Evolutionary conservation across 2,329 filamentous ascomycete species (phyloP), one percentile per base, ranked within the genome.

Genomic region (Tolypocladium ovalisporum): DNA sequence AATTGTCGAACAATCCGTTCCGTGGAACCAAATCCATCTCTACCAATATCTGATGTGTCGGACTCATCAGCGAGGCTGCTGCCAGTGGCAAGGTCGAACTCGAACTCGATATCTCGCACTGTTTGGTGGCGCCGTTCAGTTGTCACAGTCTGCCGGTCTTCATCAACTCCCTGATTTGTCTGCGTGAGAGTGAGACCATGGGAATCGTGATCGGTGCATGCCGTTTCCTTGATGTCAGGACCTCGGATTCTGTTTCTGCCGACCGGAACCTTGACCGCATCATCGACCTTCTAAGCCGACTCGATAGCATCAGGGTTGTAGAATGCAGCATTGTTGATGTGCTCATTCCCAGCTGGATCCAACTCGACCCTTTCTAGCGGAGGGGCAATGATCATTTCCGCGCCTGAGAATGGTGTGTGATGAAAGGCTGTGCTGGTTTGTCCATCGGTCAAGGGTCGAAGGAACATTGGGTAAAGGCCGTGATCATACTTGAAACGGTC

Each of bases 401-500:
- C 59, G 36, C 60, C 65, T 42, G 62, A 56, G 10, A 63, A 64
- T 4, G 58, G 65, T 27, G 68, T 59, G 24, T 64, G 66, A 34
- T 68, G 70, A 24, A 78, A 69, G 9, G 69, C 72, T 29, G 63
- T 68, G 56, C 74, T 79, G 17, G 79, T 69, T 13, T 79, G 74
- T 56, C 72, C 68, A 59, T 79, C 76, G 57, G 69, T 71, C 1
- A 69, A 66, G 4, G 71, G 65, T 9, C 70, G 66, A 10, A 77
- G 62, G 42, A 75, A 74, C 12, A 67, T 58, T 17, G 67, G 69
- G 59, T 76, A 76, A 1, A 66, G 60, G 10, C 68, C 68, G 37
- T 65, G 68, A 61, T 79, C 77, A 59, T 78, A 80, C 53, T 70
- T 69, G 65, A 80, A 80, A 0, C 74, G 76, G 44, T 79, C 76